These are phyloP conservation scores for Quercus mongolica DNA, from an alignment of 306 rosid genomes.

Conservation along the genomic window DNA sequence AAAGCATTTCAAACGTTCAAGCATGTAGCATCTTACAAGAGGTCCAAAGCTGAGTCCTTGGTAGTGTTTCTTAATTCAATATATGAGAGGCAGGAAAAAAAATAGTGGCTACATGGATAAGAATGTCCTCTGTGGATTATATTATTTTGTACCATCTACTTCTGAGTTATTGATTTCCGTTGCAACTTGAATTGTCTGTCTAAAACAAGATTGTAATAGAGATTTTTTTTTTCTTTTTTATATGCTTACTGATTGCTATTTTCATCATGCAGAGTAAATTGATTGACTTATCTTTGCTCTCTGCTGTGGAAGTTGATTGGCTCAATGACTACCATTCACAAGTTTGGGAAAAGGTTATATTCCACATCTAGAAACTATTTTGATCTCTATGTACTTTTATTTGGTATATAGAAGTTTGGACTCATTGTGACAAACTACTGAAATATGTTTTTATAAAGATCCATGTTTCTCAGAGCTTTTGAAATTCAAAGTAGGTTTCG, in stretches of 20 bases:
- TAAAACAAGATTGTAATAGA: neutral
- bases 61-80: neutral
- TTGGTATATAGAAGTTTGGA: too few relatives aligned
- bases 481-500: neutral
- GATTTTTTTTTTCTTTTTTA: neutral
- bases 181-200: neutral
- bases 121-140: neutral
- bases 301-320: conserved; percentile 67
- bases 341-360: conserved; percentile 88
- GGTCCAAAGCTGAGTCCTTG: neutral
- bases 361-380: neutral
- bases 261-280: conserved; percentile 67
- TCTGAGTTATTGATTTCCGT: conserved; percentile 14
- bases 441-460: too few relatives aligned
- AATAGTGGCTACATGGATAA: neutral
- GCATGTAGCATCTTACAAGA: neutral
- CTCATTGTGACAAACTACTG: too few relatives aligned
- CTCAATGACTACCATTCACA: conserved; percentile 76
- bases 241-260: conserved; percentile 1
- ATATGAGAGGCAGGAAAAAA: neutral
- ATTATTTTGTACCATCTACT: neutral
- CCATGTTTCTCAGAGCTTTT: neutral
- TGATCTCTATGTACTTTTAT: too few relatives aligned
- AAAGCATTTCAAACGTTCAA: too few relatives aligned
- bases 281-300: conserved; percentile 74